Evolutionary conservation across 352 stramenopile species (phyloP), one percentile per base, ranked within the genome.

Genomic region (Phytophthora foliorum): DNA sequence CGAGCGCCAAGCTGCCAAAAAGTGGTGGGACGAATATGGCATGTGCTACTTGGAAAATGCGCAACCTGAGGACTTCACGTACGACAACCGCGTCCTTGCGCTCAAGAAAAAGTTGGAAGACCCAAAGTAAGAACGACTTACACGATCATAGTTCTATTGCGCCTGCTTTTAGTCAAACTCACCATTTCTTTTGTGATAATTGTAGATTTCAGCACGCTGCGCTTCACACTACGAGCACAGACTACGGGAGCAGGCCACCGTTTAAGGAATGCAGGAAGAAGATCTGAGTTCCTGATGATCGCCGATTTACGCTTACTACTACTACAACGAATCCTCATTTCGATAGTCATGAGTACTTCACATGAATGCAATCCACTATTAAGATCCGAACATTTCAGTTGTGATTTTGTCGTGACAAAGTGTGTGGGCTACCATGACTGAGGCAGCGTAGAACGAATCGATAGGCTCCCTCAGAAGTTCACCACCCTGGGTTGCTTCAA

Each of bases 1-100:
- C 63, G 86, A 94, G 57, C 83, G 80, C 8, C 84, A 86, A 51
- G 82, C 84, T 3, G 84, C 84, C 50, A 94, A 92, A 71, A 82
- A 77, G 27, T 94, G 86, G 86, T 94, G 84, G 84, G 84, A 93
- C 56, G 86, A 94, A 62, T 93, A 90, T 54, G 86, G 86, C 16
- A 77, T 86, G 48, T 91, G 82, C 74, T 94, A 94, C 63, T 54
- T 94, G 24, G 86, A 93, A 50, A 83, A 92, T 60, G 78, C 81
- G 41, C 90, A 89, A n/a, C 65, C 78, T 1, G 86, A 94, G 59
- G 86, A 94, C 67, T 94, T 94, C 38, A 91, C 86, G 16, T 93
- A 93, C 67, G 83, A 92, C 56, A 92, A 86, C 64, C 86, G 86
- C 53, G 88, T 93, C 27, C 78, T 86, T n/a, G 78, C 79, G 44